Evolutionary conservation across 2,329 filamentous ascomycete genomes (phyloP).

Genomic region (Hymenoscyphus salicellus): DNA sequence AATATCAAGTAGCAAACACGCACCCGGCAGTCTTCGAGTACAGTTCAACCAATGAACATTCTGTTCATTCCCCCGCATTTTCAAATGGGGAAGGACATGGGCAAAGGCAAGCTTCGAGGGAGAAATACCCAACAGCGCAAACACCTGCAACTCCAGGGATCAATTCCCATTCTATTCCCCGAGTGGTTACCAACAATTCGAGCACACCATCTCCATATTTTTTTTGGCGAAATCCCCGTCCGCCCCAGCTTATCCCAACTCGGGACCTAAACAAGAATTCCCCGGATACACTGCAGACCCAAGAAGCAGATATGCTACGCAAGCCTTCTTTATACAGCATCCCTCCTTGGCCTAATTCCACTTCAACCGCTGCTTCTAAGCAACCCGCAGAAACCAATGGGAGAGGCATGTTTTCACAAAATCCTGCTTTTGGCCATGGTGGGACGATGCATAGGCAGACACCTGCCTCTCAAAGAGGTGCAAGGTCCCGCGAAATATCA

Average conservation of each 20-base stretch:
- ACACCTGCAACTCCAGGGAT: neutral
- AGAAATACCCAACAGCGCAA: neutral
- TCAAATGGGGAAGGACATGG: neutral
- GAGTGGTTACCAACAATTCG: neutral
- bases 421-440: neutral
- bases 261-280: neutral
- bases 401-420: neutral
- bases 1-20: neutral
- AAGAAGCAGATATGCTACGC: constrained; percentile 24
- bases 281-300: neutral
- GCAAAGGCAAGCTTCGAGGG: neutral
- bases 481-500: neutral
- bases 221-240: constrained; percentile 3
- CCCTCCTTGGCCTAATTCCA: constrained; percentile 23
- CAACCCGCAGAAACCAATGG: neutral
- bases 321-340: constrained; percentile 32
- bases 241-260: neutral
- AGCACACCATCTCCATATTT: neutral
- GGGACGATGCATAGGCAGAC: neutral
- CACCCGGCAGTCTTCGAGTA: neutral
- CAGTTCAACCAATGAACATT: neutral
- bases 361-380: neutral
- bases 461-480: neutral
- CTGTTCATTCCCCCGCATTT: neutral
- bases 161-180: neutral